A percentile compares a stretch with the other conserved stretches of the same genome.
Evolutionary conservation across 2,329 filamentous ascomycete species (phyloP).

Genomic region (Phoma sp.): DNA sequence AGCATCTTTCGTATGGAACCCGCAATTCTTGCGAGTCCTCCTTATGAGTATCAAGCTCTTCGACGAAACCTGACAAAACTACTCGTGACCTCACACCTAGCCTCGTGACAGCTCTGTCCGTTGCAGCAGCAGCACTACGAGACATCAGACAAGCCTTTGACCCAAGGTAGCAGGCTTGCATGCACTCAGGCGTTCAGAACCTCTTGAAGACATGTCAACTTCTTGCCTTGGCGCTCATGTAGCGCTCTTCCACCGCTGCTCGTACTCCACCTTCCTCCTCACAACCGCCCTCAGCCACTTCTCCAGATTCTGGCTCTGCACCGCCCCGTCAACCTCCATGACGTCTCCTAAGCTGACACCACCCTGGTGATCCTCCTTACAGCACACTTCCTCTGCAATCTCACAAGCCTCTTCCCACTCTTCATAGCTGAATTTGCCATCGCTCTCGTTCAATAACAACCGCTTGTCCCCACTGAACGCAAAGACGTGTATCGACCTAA

Average conservation of each 20-base stretch:
- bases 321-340: slow-evolving; percentile 49
- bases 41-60: too few relatives aligned
- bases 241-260: slow-evolving; percentile 52
- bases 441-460: slow-evolving; percentile 79
- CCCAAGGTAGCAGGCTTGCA: too few relatives aligned
- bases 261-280: slow-evolving; percentile 48
- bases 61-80: too few relatives aligned
- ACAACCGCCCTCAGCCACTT: slow-evolving; percentile 53
- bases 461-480: slow-evolving; percentile 73
- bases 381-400: slow-evolving; percentile 72
- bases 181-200: not conserved
- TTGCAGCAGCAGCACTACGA: too few relatives aligned
- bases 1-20: too few relatives aligned
- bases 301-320: slow-evolving; percentile 41
- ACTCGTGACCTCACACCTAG: too few relatives aligned
- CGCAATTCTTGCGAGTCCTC: too few relatives aligned
- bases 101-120: too few relatives aligned
- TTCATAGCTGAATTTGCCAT: slow-evolving; percentile 76
- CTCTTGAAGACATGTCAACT: not conserved
- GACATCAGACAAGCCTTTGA: too few relatives aligned
- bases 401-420: slow-evolving; percentile 78
- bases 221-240: slow-evolving; percentile 31
- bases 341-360: slow-evolving; percentile 40
- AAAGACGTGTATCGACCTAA: slow-evolving; percentile 86
- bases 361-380: slow-evolving; percentile 52